phyloP scores from a whole-genome alignment of 192 early-diverging fungal species.

The Backusella liffmaniae region DNA sequence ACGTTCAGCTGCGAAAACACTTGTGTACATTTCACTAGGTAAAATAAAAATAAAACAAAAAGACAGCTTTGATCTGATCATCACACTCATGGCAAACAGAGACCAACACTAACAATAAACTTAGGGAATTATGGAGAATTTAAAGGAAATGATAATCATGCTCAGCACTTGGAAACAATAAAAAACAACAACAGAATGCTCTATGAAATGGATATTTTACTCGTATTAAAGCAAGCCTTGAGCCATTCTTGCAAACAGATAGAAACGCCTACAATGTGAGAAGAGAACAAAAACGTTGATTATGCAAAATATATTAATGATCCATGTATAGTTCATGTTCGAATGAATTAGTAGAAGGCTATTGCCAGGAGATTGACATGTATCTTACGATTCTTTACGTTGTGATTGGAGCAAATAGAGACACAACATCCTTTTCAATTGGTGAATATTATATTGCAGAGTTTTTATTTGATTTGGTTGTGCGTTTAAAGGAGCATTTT shows the following conservation, averaged over 20 bases:
- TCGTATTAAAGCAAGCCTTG: slow-evolving; percentile 55
- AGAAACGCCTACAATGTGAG: slow-evolving; percentile 37
- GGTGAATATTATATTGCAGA: slow-evolving; percentile 47
- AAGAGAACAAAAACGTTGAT: background rate
- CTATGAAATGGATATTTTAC: slow-evolving; percentile 55
- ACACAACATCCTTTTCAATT: background rate
- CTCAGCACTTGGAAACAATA: background rate
- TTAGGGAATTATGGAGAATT: slow-evolving; percentile 12
- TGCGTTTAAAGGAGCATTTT: slow-evolving; percentile 65
- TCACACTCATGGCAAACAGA: background rate
- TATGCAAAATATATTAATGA: background rate
- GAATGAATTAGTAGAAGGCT: background rate
- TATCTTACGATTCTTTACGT: slow-evolving; percentile 66
- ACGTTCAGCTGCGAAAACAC: slow-evolving; percentile 47
- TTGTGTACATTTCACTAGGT: slow-evolving; percentile 74
- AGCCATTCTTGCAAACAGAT: slow-evolving; percentile 54
- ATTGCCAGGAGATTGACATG: slow-evolving; percentile 40
- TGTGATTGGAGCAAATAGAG: slow-evolving; percentile 43
- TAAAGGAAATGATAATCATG: background rate
- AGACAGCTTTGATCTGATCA: background rate
- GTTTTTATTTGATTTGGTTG: slow-evolving; percentile 66
- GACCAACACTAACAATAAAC: background rate
- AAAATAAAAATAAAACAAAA: background rate
- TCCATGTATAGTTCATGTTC: background rate
- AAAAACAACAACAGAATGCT: slow-evolving; percentile 52